These are phyloP conservation scores for Haematococcus lacustris DNA, from an alignment of 139 green algal genomes.

Conservation along the genomic window DNA sequence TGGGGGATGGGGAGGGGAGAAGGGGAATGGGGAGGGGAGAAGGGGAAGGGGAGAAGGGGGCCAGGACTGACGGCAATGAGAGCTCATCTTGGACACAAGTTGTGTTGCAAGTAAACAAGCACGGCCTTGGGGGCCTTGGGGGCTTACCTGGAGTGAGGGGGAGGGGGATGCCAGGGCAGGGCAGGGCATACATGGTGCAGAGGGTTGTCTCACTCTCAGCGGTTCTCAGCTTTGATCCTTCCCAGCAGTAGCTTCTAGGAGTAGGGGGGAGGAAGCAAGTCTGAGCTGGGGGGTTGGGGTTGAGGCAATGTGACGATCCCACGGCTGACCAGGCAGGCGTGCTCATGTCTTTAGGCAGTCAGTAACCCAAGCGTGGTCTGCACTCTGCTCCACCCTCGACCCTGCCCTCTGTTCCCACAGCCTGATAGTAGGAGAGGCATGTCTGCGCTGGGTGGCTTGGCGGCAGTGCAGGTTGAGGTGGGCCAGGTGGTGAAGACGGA, in stretches of 20 bases:
- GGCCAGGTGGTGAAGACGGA: constrained; percentile 43
- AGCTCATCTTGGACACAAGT: neutral
- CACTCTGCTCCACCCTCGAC: no score
- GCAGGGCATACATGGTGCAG: no score
- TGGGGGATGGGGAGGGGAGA: no score
- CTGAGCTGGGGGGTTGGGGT: no score
- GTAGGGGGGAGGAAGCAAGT: neutral
- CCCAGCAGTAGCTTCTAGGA: neutral
- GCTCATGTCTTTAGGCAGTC: neutral
- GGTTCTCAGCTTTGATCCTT: neutral
- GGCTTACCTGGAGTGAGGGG: no score
- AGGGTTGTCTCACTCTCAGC: neutral
- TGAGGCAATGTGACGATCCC: no score
- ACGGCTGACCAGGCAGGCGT: no score
- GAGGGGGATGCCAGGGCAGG: no score
- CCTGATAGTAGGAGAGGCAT: neutral
- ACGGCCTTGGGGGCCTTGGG: no score
- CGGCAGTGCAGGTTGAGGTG: constrained; percentile 47
- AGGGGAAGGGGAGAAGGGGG: neutral
- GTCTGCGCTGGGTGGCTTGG: neutral
- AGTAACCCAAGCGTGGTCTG: neutral
- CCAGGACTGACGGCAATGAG: neutral
- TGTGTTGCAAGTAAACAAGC: no score
- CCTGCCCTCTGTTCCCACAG: neutral
- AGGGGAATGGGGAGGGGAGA: no score